Evolutionary conservation across 2,329 filamentous ascomycete species (phyloP).

Genomic region (Tricladium varicosporioides): DNA sequence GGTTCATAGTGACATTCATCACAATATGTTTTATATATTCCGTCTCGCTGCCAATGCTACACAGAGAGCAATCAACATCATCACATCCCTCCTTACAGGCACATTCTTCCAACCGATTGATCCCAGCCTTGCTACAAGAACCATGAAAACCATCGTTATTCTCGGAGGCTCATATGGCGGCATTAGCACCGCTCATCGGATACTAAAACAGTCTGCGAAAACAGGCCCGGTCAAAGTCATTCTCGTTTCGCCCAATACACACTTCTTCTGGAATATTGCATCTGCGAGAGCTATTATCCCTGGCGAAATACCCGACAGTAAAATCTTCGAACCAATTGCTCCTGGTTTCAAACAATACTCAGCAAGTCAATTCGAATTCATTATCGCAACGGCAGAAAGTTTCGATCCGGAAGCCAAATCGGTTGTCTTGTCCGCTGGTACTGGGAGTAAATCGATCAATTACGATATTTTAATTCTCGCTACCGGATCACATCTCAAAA

Average conservation of each 20-base stretch:
- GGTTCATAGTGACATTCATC: background rate
- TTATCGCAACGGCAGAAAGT: slow-evolving; percentile 46
- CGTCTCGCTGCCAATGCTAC: background rate
- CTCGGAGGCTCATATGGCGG: slow-evolving; percentile 34
- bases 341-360: slow-evolving; percentile 49
- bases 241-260: slow-evolving; percentile 50
- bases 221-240: slow-evolving; percentile 47
- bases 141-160: slow-evolving; percentile 34
- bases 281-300: slow-evolving; percentile 45
- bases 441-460: slow-evolving; percentile 32
- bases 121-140: slow-evolving; percentile 9
- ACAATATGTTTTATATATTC: slow-evolving; percentile 15
- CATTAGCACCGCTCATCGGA: slow-evolving; percentile 31
- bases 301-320: slow-evolving; percentile 43
- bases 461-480: slow-evolving; percentile 56
- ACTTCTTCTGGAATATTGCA: slow-evolving; percentile 51
- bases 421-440: slow-evolving; percentile 40
- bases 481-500: slow-evolving; percentile 47
- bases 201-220: slow-evolving; percentile 29
- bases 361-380: slow-evolving; percentile 47
- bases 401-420: slow-evolving; percentile 43
- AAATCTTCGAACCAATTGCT: slow-evolving; percentile 39
- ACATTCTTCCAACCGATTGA: slow-evolving; percentile 6
- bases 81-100: slow-evolving; percentile 4
- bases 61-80: background rate